Evolutionary conservation across 176 grass and related monocot genomes (phyloP).

Genomic region (Bromus sterilis): DNA sequence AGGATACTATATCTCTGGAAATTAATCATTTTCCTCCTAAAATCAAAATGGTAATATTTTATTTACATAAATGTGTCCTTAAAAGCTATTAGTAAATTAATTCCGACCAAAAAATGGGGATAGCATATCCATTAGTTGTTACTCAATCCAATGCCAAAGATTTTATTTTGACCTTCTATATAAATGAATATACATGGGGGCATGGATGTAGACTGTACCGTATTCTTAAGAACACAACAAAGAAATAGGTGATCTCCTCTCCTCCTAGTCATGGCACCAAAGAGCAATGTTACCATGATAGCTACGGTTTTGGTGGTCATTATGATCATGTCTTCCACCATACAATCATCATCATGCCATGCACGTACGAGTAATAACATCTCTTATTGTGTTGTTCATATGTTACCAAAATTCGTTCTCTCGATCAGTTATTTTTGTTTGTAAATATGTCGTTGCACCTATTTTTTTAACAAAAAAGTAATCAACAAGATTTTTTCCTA

Average conservation of each 20-base stretch:
- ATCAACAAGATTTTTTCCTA: not conserved
- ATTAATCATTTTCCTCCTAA: too few relatives aligned
- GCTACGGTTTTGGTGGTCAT: not conserved
- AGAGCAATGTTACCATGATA: not conserved
- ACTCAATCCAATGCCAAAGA: not conserved
- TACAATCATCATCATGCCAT: not conserved
- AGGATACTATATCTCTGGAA: too few relatives aligned
- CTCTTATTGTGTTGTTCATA: not conserved
- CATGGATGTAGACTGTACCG: too few relatives aligned
- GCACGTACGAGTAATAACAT: not conserved
- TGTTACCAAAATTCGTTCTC: not conserved
- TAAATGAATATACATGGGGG: not conserved
- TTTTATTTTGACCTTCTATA: not conserved
- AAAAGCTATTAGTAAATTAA: not conserved
- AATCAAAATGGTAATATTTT: too few relatives aligned
- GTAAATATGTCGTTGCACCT: too few relatives aligned
- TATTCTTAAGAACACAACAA: not conserved
- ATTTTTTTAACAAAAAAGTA: not conserved
- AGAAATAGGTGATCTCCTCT: not conserved
- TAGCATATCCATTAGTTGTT: too few relatives aligned
- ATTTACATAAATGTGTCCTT: too few relatives aligned
- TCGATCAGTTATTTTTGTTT: not conserved
- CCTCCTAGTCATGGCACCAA: not conserved
- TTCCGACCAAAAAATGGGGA: not conserved
- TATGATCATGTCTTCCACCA: not conserved